These are phyloP conservation scores for Blastocystis sp. DNA, from an alignment of 352 stramenopile species.

Conservation along the genomic window DNA sequence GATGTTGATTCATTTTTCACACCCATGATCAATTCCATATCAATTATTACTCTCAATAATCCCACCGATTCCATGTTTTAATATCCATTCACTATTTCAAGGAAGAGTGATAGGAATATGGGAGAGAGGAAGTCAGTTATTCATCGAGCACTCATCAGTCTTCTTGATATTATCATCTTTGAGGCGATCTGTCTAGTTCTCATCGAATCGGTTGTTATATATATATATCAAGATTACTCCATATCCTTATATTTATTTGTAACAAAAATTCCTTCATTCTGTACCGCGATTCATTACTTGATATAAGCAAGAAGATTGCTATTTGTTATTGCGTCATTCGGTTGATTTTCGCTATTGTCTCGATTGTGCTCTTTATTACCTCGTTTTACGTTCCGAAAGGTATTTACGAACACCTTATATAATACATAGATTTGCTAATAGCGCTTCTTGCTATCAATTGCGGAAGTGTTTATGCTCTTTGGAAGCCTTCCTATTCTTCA, in stretches of 20 bases:
- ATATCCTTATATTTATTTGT: constrained; percentile 5
- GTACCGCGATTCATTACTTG: not conserved
- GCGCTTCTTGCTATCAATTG: not conserved
- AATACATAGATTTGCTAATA: not conserved
- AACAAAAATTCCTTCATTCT: not conserved
- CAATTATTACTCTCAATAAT: no score
- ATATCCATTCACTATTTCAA: no score
- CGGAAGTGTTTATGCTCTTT: not conserved
- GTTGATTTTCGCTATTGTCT: not conserved
- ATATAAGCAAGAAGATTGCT: constrained; percentile 8
- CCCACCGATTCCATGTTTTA: no score
- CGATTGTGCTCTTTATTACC: not conserved
- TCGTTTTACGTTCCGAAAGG: not conserved
- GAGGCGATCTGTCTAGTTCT: not conserved
- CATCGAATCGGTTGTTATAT: not conserved
- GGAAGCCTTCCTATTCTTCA: not conserved
- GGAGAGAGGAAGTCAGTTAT: constrained; percentile 4
- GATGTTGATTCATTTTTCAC: no score
- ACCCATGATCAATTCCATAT: no score
- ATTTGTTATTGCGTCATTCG: not conserved
- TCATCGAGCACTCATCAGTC: not conserved
- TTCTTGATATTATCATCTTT: constrained; percentile 13
- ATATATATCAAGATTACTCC: not conserved
- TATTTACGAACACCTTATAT: not conserved
- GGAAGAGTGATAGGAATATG: not conserved